Percentiles rank a stretch among this genome's conserved stretches.
Evolutionary conservation across 2,329 filamentous ascomycete species (phyloP).

Genomic region (Alternaria atra): DNA sequence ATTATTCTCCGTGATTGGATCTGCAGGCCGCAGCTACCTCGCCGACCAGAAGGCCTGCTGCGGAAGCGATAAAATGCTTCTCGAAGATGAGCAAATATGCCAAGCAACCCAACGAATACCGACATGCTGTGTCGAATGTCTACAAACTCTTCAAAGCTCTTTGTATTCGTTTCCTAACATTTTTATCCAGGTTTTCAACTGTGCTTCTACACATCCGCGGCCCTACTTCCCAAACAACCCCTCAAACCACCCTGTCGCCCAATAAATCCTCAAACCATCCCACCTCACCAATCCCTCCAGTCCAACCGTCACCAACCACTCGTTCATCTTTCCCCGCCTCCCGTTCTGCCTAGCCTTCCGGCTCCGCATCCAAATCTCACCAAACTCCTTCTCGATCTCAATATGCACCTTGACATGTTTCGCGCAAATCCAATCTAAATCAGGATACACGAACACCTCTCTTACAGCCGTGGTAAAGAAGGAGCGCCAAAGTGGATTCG

Average conservation of each 20-base stretch:
- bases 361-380: neutral
- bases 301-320: neutral
- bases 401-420: neutral
- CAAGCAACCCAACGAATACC: neutral
- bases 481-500: neutral
- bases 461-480: neutral
- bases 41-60: slow-evolving; percentile 13
- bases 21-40: slow-evolving; percentile 10
- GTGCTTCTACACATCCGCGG: neutral
- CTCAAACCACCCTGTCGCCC: neutral
- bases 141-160: neutral
- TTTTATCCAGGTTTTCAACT: too few species aligned
- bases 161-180: neutral
- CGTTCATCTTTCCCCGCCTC: neutral
- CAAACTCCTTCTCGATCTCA: neutral
- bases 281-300: neutral
- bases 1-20: slow-evolving; percentile 3
- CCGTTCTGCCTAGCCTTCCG: neutral
- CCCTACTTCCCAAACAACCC: neutral
- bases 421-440: neutral
- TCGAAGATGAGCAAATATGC: slow-evolving; percentile 5
- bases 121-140: neutral
- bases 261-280: neutral
- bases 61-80: slow-evolving; percentile 4
- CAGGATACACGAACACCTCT: neutral